Evolutionary conservation across 2,329 filamentous ascomycete genomes (phyloP).

Genomic region (Hymenoscyphus occultus): DNA sequence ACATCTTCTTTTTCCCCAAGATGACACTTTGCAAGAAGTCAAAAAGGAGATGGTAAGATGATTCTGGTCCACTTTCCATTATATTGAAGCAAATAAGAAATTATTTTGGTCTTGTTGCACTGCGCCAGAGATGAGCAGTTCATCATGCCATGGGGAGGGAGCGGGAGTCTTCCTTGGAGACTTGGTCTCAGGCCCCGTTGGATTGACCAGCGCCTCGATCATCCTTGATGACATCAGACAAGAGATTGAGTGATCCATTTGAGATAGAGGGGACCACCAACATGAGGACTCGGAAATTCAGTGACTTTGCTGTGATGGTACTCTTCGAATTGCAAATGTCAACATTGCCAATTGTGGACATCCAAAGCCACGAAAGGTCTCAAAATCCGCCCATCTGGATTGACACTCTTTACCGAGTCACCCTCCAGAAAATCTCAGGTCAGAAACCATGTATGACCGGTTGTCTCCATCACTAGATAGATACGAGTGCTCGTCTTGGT

Average conservation of each 20-base stretch:
- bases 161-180: slow-evolving; percentile 4
- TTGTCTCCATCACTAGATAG: not conserved
- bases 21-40: not conserved
- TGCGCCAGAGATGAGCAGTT: not conserved
- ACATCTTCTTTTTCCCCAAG: slow-evolving; percentile 7
- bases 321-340: not conserved
- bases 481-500: not conserved
- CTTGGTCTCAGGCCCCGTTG: not conserved
- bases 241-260: not conserved
- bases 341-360: not conserved
- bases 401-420: not conserved
- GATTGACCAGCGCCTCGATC: not conserved
- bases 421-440: not conserved
- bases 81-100: not conserved
- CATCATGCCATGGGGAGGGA: not conserved
- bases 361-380: not conserved
- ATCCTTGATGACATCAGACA: not conserved
- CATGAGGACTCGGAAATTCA: not conserved
- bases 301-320: not conserved
- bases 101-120: not conserved
- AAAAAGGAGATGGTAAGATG: not conserved
- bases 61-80: not conserved
- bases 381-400: not conserved
- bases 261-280: not conserved
- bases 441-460: not conserved